Base-by-base conservation (phyloP, 2,329 filamentous ascomycete genomes). In the Colletotrichum sp. region DNA sequence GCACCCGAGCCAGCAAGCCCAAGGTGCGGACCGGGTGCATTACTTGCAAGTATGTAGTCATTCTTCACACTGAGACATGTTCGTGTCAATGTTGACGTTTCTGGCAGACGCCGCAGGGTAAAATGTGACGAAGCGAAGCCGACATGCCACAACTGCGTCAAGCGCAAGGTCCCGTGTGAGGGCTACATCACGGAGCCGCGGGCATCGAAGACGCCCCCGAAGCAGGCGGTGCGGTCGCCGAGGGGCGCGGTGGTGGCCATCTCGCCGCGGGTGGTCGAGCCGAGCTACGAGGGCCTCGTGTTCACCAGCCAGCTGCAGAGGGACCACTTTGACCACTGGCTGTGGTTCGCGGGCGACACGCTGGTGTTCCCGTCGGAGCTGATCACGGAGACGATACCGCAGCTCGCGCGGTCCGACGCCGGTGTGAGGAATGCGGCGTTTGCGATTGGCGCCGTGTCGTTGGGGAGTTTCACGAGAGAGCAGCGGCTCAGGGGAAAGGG, bases 371-470 rank as follows among this genome's bases (percentile, higher is more conserved):
- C 74, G 4, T 74, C 74, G 16, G 36, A 70, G 28, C 74, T 76
- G 13, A 57, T 76, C 59, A 75, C 71, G 9, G 39, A 36, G 15
- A 69, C 36, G 10, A 86, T 78, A 32, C 77, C 73, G 13, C 77
- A 75, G 34, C 57, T 78, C 24, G 76, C 77, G 18, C 69, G 66
- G 18, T 60, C 32, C 3, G 76, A 78, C 32, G 34, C 52, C 15
- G 83, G 82, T 0, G 78, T 87, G 8, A 79, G 85, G 24, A 85
- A 83, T 65, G 85, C 82, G 7, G 85, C 85, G 71, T 85, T 87
- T 81, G 85, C 85, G 7, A 81, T 87, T 10, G 85, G 85, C 2
- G 85, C 85, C 1, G 71, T 71, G 18, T 57, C 71, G 0, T 30
- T 76, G 12, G 65, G 71, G 9, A 70, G 44, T 66, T 28, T 15